Base-by-base conservation (phyloP, 73 alveolate species). In the Paramecium sexaurelia region DNA sequence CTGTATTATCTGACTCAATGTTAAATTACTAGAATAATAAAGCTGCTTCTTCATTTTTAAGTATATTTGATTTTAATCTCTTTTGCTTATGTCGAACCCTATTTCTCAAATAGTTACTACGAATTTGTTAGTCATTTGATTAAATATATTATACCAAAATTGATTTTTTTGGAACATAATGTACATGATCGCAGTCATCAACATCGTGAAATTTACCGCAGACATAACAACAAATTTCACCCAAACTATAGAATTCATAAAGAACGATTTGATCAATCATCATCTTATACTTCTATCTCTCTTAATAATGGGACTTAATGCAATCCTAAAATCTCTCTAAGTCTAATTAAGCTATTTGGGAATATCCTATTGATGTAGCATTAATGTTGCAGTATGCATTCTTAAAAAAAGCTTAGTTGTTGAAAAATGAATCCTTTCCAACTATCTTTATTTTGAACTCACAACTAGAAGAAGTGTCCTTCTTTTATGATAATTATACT, bases 221-320 rank as follows among this genome's bases (percentile, higher is more conserved):
- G 39, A 61, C 55, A 41, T 41, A 78, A 43, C 90, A 78, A 24
- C 32, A 37, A 9, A 78, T 7, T 5, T 8, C 1, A 43, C 75
- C 13, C 41, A 78, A 78, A 41, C 73, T 39, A 78, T 41, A 39
- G 11, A 22, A 5, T 11, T 78, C 29, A 78, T 43, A 78, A 56
- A 78, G 55, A 0, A 22, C 40, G 10, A 78, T 41, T 35, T 78
- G n/a, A 78, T 78, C 90, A 20, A 24, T 20, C 68, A 41, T 41
- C 90, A 78, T 78, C 27, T 78, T 39, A 45, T 41, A 78, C 22
- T 45, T 78, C 22, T 78, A 78, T 43, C 90, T 78, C 32, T 78
- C 90, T 11, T 29, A 1, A 40, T 39, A 45, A 78, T 32, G 20
- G 15, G 22, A 29, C 11, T 29, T 37, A 20, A 78, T 29, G 19